phyloP scores from a whole-genome alignment of 139 green algal species.

The Diplosphaera chodatii region DNA sequence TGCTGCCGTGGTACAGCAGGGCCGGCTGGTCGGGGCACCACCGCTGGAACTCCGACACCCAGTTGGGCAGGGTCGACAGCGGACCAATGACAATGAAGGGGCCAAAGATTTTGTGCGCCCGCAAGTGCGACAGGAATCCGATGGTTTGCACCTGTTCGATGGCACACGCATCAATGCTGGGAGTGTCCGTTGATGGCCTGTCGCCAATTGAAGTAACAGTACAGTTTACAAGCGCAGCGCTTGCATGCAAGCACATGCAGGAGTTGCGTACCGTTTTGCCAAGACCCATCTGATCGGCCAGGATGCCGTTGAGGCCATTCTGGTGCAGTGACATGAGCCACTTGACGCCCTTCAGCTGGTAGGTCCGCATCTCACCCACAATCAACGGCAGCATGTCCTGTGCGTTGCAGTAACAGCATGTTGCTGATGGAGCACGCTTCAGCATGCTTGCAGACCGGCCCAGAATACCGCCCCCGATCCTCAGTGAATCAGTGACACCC shows the following conservation, averaged over 20 bases:
- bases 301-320: constrained; percentile 93
- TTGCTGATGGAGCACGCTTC: background rate
- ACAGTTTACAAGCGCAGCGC: background rate
- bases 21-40: constrained; percentile 73
- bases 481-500: too few species aligned
- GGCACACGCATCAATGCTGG: background rate
- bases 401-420: background rate
- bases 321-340: constrained; percentile 87
- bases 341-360: constrained; percentile 86
- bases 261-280: constrained; percentile 92
- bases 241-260: too few species aligned
- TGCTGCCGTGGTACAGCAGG: constrained; percentile 91
- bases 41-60: constrained; percentile 85
- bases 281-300: constrained; percentile 95
- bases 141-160: constrained; percentile 84
- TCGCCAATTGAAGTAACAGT: too few species aligned
- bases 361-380: constrained; percentile 68
- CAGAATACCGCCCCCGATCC: too few species aligned
- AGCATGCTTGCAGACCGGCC: background rate
- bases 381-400: constrained; percentile 79
- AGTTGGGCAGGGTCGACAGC: constrained; percentile 91
- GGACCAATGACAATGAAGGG: constrained; percentile 86
- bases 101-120: constrained; percentile 57
- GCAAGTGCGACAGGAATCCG: constrained; percentile 84
- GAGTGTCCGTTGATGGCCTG: too few species aligned